Evolutionary conservation across 139 green algal genomes (phyloP), one percentile per base, ranked within the genome.

Genomic region (Tetradesmus obliquus): DNA sequence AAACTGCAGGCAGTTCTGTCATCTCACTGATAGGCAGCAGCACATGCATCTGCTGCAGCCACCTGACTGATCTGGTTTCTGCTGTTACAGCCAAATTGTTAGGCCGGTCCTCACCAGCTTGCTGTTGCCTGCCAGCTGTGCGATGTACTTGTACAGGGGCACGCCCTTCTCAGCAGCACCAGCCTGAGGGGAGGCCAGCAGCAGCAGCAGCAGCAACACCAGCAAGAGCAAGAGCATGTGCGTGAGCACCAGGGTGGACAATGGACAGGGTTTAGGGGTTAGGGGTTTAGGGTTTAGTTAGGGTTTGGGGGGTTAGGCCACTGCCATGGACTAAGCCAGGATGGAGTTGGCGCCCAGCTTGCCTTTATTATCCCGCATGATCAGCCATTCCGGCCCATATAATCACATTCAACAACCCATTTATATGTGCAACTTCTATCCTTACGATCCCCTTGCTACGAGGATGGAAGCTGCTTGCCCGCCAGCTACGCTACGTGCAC

Each of bases 291-390:
- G 32, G 32, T 45, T 45, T 45, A 45, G 32, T 45, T 45, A 45
- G 32, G 32, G 32, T 45, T 45, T 45, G 32, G 32, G 32, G 32
- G 32, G 32, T 45, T 45, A 45, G 91, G 93, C 96, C 1, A 98
- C 95, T 13, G 98, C 98, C 93, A 99, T 96, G 66, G 98, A 99
- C 7, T 99, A 98, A 2, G 98, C 98, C 87, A 99, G 95, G 93
- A 99, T 99, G 79, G 98, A 98, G 92, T 99, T 99, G 88, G 98
- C 98, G 6, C 98, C 98, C 88, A 99, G 95, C 93, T 98, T 99
- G 91, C 94, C 96, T 96, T 99, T 99, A 97, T 99, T 99, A 79
- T 96, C 93, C 32, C 32, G 32, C 32, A 45, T 45, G 32, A 45
- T 45, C 32, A 45, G 32, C 32, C 32, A 0, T 45, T 45, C 32